Evolutionary conservation across 192 early-diverging fungal species (phyloP), one percentile per base, ranked within the genome.

Genomic region (Backusella sp.): DNA sequence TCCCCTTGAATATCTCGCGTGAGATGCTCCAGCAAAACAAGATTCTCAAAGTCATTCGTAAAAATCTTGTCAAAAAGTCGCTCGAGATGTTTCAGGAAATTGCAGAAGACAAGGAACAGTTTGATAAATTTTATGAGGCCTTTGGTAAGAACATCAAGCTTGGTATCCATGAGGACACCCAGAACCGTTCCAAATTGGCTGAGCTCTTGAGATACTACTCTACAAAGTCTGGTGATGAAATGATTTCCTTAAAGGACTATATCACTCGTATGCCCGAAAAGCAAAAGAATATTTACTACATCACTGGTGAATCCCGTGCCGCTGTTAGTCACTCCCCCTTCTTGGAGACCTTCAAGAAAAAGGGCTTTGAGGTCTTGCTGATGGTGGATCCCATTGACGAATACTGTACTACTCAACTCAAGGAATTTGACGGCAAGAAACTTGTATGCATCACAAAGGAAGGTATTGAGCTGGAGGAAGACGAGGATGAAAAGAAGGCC

Each of bases 1-100:
- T 99, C 72, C 98, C 98, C 53, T 93, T 99, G 77, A 99, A 99
- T 93, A 95, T 99, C 80, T 99, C 98, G 72, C 96, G 98, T 91
- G 98, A 99, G 88, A 97, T 94, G 86, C 93, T 99, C 85, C 98
- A 99, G 88, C 97, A 99, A 89, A 98, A 98, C 94, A 97, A 97
- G 93, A 97, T 98, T 82, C 89, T 99, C 76, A 98, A 98, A 92
- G 96, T 98, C 77, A 96, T 99, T 86, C 93, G 94, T 88, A 99
- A 99, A 94, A 98, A 97, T 92, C 86, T 99, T 37, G 94, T 97
- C 89, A 97, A 97, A 92, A 99, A 99, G 94, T 94, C 91, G 88
- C 88, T 99, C 76, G 98, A 99, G 76, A 95, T 99, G 94, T 98
- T 99, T 85, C 86, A 80, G 70, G 96, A 98, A 87, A 96, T 99